Evolutionary conservation across 2,329 filamentous ascomycete species (phyloP).

Genomic region (Colletotrichum spinosum): DNA sequence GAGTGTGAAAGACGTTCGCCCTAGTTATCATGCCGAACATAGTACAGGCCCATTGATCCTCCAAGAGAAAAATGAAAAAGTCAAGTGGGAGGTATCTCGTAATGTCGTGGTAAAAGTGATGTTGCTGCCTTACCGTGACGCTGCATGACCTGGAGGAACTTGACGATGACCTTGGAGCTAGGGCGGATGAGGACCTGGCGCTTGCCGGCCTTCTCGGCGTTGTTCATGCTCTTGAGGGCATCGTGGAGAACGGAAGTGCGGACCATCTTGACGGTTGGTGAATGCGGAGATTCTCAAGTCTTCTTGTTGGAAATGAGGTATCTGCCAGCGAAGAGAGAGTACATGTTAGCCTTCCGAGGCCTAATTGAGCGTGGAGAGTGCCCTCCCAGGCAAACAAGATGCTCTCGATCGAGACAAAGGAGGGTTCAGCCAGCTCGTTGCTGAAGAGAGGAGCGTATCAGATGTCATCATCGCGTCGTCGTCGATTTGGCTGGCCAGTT

Average conservation of each 20-base stretch:
- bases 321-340: conserved; percentile 58
- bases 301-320: conserved; percentile 70
- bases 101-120: conserved; percentile 1
- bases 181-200: conserved; percentile 98
- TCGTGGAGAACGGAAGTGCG: conserved; percentile 99
- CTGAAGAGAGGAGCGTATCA: conserved; percentile 73
- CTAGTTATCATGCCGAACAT: conserved; percentile 99
- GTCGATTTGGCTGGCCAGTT: conserved; percentile 37
- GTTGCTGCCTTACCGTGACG: conserved; percentile 86
- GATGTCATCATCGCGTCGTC: conserved; percentile 39
- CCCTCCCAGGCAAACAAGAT: conserved; percentile 59
- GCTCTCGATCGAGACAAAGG: conserved; percentile 50
- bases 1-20: conserved; percentile 81
- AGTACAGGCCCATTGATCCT: conserved; percentile 28
- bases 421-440: conserved; percentile 79
- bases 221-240: conserved; percentile 99
- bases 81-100: conserved; percentile 6
- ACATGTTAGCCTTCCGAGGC: conserved; percentile 72
- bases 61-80: conserved; percentile 24
- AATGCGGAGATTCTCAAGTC: conserved; percentile 83
- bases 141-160: conserved; percentile 99
- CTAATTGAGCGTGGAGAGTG: conserved; percentile 75
- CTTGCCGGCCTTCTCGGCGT: conserved; percentile 99
- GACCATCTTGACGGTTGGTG: conserved; percentile 88
- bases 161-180: conserved; percentile 99